Conservation (phyloP, 306 rosid genomes). For the Prunus dulcis region DNA sequence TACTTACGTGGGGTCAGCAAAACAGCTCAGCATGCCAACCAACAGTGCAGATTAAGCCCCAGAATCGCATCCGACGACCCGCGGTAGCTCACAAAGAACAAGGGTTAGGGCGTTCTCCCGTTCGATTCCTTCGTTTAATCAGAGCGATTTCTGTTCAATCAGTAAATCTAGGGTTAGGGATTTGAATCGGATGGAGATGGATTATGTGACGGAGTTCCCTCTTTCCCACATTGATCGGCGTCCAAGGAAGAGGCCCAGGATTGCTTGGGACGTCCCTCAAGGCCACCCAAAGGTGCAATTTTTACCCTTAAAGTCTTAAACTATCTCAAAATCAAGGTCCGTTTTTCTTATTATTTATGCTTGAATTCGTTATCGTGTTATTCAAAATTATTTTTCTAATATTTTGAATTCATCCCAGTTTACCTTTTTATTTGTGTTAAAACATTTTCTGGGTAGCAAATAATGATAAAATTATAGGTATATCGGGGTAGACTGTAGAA, state of each 20-base stretch:
- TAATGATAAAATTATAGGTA: neutral
- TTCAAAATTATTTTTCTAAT: neutral
- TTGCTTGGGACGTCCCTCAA: conserved; percentile 48
- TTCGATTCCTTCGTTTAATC: conserved; percentile 16
- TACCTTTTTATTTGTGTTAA: neutral
- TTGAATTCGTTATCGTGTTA: neutral
- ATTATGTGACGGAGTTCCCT: conserved; percentile 37
- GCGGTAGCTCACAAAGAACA: conserved; percentile 20
- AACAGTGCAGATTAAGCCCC: conserved; percentile 21
- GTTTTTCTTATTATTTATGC: neutral
- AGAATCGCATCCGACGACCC: conserved; percentile 22
- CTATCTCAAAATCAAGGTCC: neutral
- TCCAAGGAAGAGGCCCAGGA: conserved; percentile 49
- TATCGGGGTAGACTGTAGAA: neutral
- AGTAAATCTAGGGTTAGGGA: conserved; percentile 23
- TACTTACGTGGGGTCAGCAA: conserved; percentile 3
- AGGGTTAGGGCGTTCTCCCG: conserved; percentile 9
- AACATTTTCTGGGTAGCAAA: neutral
- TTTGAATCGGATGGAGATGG: conserved; percentile 38
- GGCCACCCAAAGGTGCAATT: conserved; percentile 39
- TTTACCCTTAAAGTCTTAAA: neutral
- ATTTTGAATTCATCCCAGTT: neutral
- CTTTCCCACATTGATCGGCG: conserved; percentile 47
- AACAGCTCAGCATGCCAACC: neutral
- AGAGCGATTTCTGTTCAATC: neutral